These are phyloP conservation scores for Cercospora zeae-maydis DNA, from an alignment of 2,329 filamentous ascomycete species.

Conservation along the genomic window DNA sequence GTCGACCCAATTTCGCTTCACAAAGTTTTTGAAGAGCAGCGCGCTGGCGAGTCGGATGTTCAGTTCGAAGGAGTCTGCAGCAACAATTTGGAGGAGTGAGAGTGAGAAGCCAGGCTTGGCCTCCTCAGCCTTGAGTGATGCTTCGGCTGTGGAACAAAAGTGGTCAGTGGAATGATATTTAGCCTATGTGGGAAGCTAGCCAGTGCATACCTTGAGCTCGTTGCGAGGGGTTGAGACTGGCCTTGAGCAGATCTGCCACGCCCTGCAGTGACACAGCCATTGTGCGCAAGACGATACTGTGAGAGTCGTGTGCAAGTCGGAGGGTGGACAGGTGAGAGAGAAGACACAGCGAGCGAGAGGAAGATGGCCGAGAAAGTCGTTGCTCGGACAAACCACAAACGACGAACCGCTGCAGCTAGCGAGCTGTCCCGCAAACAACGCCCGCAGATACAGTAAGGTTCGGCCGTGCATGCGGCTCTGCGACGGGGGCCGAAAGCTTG, in stretches of 20 bases:
- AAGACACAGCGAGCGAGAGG: not conserved
- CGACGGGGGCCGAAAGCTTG: too few relatives aligned
- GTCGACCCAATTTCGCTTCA: conserved; percentile 90
- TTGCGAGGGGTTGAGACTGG: conserved; percentile 71
- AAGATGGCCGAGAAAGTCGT: conserved; percentile 1
- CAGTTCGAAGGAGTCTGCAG: conserved; percentile 64
- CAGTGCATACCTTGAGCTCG: conserved; percentile 8
- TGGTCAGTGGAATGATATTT: not conserved
- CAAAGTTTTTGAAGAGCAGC: conserved; percentile 98
- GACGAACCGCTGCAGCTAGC: not conserved
- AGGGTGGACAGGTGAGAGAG: not conserved
- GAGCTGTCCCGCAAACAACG: not conserved
- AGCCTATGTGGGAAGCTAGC: not conserved
- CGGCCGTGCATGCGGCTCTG: not conserved
- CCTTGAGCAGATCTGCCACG: conserved; percentile 80
- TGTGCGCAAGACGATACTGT: not conserved
- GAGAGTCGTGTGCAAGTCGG: not conserved
- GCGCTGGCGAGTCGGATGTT: conserved; percentile 84
- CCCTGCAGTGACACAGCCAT: conserved; percentile 61
- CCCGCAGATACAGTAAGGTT: not conserved
- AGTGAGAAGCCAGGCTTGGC: conserved; percentile 84
- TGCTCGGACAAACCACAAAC: not conserved
- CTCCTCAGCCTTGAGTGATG: conserved; percentile 72
- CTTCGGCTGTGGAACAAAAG: conserved; percentile 62
- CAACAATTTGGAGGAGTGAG: conserved; percentile 81